phyloP scores from a whole-genome alignment of 331 rosid genomes.

The Malus hybrid region DNA sequence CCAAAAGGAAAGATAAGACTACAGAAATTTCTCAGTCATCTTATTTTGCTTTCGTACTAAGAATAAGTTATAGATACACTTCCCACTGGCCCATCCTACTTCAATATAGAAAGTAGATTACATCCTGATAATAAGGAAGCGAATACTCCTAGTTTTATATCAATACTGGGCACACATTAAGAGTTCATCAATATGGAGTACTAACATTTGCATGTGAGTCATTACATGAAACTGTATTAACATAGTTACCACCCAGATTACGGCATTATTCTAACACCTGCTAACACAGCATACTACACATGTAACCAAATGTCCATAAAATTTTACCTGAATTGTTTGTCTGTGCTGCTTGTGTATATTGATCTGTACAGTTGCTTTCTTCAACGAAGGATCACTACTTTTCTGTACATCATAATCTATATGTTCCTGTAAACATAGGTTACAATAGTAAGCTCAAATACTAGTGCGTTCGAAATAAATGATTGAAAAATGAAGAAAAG shows the following conservation, averaged over 20 bases:
- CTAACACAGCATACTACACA: not conserved
- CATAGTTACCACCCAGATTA: not conserved
- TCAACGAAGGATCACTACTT: constrained; percentile 58
- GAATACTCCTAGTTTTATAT: not conserved
- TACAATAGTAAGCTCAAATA: constrained; percentile 7
- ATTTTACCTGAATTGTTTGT: constrained; percentile 85
- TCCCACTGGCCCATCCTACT: not conserved
- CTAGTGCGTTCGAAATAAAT: not conserved
- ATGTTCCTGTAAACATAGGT: constrained; percentile 53
- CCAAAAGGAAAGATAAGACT: not conserved
- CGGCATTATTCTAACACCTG: not conserved
- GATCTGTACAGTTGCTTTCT: constrained; percentile 65
- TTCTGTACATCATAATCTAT: constrained; percentile 65
- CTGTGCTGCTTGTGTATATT: constrained; percentile 83
- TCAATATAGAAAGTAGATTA: not conserved
- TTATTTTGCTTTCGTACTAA: not conserved
- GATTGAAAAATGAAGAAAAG: not conserved
- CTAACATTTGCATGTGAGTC: not conserved
- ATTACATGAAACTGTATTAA: not conserved
- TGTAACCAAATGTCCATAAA: not conserved
- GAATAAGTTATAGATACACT: not conserved
- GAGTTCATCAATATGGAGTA: not conserved
- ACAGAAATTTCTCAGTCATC: not conserved
- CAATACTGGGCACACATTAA: not conserved
- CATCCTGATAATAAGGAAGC: not conserved